Conservation (phyloP, 768 basidiomycete genomes). For the Boletus insuetus region DNA sequence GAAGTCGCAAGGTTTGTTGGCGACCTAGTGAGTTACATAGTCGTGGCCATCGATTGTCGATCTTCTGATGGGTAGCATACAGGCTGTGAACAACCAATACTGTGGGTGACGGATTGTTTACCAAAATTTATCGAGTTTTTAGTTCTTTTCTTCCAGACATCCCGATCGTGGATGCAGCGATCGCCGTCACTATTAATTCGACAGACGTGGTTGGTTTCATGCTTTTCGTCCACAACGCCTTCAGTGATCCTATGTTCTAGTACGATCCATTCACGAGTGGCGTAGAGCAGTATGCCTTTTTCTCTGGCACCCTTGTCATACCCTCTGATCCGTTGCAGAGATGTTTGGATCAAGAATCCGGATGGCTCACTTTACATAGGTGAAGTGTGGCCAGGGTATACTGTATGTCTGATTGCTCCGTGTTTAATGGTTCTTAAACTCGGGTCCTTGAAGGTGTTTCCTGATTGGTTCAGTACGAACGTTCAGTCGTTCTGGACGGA, state of each 20-base stretch:
- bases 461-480: constrained; percentile 57
- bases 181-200: constrained; percentile 53
- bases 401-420: constrained; percentile 37
- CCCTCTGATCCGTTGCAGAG: constrained; percentile 33
- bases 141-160: constrained; percentile 41
- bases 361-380: constrained; percentile 70
- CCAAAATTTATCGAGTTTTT: not conserved
- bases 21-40: constrained; percentile 45
- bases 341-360: constrained; percentile 70
- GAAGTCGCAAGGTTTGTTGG: constrained; percentile 50
- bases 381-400: constrained; percentile 75
- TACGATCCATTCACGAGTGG: constrained; percentile 67
- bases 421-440: not conserved
- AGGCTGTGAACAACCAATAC: constrained; percentile 23
- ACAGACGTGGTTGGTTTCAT: constrained; percentile 53
- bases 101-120: constrained; percentile 8
- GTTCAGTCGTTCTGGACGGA: constrained; percentile 57
- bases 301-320: not conserved
- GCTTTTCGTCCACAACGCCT: not conserved
- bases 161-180: constrained; percentile 65
- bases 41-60: not conserved
- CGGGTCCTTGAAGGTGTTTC: constrained; percentile 41
- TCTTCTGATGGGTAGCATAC: not conserved
- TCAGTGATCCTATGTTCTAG: constrained; percentile 30
- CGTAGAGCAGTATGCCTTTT: constrained; percentile 44